Evolutionary conservation across 1,284 basidiomycete species (phyloP).

Genomic region (Peniophora sp.): DNA sequence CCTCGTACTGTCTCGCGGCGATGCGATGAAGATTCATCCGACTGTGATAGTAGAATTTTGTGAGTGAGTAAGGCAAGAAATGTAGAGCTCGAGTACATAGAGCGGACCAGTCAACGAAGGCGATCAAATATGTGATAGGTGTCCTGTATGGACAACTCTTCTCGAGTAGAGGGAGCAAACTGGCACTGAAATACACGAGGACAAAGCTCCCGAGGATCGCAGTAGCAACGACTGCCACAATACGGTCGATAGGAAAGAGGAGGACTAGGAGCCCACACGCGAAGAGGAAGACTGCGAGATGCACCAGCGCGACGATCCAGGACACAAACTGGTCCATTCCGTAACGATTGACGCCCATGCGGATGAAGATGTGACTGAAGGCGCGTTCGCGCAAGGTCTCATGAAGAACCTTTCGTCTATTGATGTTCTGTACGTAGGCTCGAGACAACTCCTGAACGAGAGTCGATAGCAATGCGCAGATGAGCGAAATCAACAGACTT

Average conservation of each 20-base stretch:
- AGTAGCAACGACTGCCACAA: background rate
- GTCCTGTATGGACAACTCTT: no score
- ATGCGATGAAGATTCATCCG: no score
- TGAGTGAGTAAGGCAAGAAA: no score
- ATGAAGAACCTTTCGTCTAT: background rate
- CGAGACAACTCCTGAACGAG: background rate
- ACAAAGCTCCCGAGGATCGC: no score
- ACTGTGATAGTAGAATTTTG: no score
- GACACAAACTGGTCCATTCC: background rate
- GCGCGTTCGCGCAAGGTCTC: background rate
- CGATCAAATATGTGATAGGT: no score
- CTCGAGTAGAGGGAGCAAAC: no score
- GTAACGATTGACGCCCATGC: background rate
- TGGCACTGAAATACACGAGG: no score
- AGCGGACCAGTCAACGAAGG: no score
- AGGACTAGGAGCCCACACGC: background rate
- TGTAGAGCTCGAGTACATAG: no score
- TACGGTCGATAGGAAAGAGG: background rate
- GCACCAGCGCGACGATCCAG: background rate
- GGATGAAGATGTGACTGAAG: background rate
- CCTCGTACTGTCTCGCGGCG: no score
- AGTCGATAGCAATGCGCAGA: slow-evolving; percentile 1
- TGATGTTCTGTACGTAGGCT: background rate
- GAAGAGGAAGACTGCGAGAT: background rate
- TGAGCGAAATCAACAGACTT: background rate